Evolutionary conservation across 108 stramenopile species (phyloP).

Genomic region (Skeletonema tropicum): DNA sequence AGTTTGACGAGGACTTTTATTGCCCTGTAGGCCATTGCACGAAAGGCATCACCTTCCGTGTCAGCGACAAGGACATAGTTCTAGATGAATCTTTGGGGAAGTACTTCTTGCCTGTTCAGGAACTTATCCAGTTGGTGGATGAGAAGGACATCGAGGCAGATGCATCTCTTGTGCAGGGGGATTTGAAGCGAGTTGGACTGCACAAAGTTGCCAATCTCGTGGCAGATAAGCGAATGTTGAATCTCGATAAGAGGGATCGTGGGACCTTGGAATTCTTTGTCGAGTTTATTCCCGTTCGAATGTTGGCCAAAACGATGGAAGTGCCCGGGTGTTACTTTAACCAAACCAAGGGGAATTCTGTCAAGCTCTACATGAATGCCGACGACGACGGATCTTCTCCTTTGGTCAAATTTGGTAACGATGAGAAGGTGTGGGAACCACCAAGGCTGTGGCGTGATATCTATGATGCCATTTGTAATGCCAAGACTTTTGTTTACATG

Average conservation of each 20-base stretch:
- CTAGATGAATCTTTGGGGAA: conserved; percentile 47
- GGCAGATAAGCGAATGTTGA: conserved; percentile 27
- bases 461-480: conserved; percentile 52
- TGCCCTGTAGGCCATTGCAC: conserved; percentile 49
- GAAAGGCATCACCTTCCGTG: conserved; percentile 48
- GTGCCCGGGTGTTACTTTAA: conserved; percentile 53
- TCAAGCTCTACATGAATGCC: conserved; percentile 58
- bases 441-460: conserved; percentile 51
- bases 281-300: conserved; percentile 50
- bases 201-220: conserved; percentile 48
- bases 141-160: conserved; percentile 24
- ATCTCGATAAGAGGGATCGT: conserved; percentile 47
- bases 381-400: conserved; percentile 53
- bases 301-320: conserved; percentile 43
- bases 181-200: conserved; percentile 51
- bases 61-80: conserved; percentile 49
- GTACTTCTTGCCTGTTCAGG: conserved; percentile 49
- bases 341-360: conserved; percentile 35
- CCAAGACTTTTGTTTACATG: conserved; percentile 51
- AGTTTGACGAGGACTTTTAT: conserved; percentile 55
- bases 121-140: conserved; percentile 33
- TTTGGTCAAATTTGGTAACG: conserved; percentile 38
- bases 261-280: conserved; percentile 56
- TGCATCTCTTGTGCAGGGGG: conserved; percentile 16
- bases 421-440: conserved; percentile 41